Base-by-base conservation (phyloP, 2,329 filamentous ascomycete species). In the Stemphylium vesicarium region DNA sequence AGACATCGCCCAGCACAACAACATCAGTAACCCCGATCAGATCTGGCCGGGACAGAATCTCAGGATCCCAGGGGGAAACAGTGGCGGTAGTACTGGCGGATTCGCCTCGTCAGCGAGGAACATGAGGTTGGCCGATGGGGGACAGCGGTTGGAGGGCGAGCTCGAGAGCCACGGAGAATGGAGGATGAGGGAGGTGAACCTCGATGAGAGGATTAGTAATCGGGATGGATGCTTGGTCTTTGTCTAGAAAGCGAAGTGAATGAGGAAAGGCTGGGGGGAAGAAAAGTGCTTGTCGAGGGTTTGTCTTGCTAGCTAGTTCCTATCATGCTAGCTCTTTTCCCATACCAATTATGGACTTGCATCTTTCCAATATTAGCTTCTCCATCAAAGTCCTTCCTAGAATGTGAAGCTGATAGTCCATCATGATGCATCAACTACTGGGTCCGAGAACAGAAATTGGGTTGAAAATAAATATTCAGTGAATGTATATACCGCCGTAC, bases 231-330 rank as follows among this genome's bases (percentile, higher is more conserved):
- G 59, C 33, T 48, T 70, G 49, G 63, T 64, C 24, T 63, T 69
- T 44, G 46, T 70, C 5, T 66, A 59, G 33, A 20, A 15, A 81
- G 31, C 74, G 75, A 53, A 79, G 26, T 11, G 9, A 29, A 29
- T 2, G 26, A 29, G 5, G 24, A 26, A 29, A 29, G 26, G 9
- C 26, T 11, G 4, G 10, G 26, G 11, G 5, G 26, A 29, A 29
- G 26, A 29, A 29, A 29, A 29, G 26, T 29, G 7, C 10, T 10
- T 29, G 26, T 10, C 10, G 9, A 29, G 26, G 26, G 1, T 10
- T 29, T 11, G 9, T 26, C 2, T 29, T 29, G 9, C 9, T 29
- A 11, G 26, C 26, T 7, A 10, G 26, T 29, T 11, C 26, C 26
- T 11, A 26, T 29, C 26, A 4, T 11, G 26, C 2, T 11, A 29